These are phyloP conservation scores for Saksenaea oblongispora DNA, from an alignment of 371 early-diverging fungal genomes.

Conservation along the genomic window DNA sequence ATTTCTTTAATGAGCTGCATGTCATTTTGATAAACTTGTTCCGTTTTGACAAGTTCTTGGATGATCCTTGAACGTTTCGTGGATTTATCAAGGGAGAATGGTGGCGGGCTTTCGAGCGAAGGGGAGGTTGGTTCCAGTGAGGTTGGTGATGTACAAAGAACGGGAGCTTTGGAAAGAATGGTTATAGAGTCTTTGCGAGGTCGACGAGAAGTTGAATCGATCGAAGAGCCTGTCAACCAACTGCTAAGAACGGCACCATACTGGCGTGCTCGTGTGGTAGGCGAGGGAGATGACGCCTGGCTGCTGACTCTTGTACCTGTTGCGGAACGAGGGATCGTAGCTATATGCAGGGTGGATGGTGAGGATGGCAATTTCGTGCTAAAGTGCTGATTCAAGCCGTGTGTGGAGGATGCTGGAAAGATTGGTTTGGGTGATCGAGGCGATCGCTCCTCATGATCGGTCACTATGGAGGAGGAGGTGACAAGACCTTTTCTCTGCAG, in stretches of 20 bases:
- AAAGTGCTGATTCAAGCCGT: background rate
- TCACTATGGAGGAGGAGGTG: background rate
- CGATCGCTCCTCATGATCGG: background rate
- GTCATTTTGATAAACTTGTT: conserved; percentile 66
- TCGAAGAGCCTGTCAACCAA: conserved; percentile 17
- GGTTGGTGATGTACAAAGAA: background rate
- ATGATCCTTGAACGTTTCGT: conserved; percentile 15
- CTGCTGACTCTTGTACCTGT: background rate
- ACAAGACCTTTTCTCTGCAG: background rate
- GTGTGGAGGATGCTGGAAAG: background rate
- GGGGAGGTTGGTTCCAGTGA: background rate
- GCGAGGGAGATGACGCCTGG: conserved; percentile 14
- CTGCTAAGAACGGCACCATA: conserved; percentile 16
- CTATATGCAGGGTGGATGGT: conserved; percentile 4
- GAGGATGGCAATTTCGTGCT: background rate
- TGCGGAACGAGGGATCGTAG: background rate
- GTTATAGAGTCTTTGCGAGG: conserved; percentile 23
- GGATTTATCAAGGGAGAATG: background rate
- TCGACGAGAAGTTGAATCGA: conserved; percentile 5
- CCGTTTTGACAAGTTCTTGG: conserved; percentile 74
- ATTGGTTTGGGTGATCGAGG: background rate
- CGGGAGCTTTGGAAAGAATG: conserved; percentile 19
- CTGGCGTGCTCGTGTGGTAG: conserved; percentile 20
- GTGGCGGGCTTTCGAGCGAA: background rate
- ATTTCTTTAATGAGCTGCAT: conserved; percentile 70